A percentile compares a stretch with the other conserved stretches of the same genome.
These are phyloP conservation scores for Trametes sp. DNA, from an alignment of 1,284 basidiomycete genomes.

Conservation along the genomic window DNA sequence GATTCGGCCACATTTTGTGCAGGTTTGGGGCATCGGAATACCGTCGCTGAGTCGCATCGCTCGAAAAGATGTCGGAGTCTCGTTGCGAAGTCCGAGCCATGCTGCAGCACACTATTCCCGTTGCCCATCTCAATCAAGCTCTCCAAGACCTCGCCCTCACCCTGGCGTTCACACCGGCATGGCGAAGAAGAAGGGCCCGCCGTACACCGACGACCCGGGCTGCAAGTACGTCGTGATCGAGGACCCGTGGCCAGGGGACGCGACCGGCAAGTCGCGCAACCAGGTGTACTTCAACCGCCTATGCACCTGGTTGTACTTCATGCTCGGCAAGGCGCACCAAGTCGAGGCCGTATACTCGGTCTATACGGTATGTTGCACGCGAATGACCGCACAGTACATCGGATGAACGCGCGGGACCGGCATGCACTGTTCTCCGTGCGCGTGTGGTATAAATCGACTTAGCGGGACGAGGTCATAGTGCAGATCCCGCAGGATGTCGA, in stretches of 20 bases:
- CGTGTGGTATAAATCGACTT: no score
- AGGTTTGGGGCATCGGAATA: no score
- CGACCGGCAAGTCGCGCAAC: constrained; percentile 29
- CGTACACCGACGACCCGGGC: constrained; percentile 40
- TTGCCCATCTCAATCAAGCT: no score
- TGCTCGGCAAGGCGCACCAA: constrained; percentile 33
- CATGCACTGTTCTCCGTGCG: no score
- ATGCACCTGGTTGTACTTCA: constrained; percentile 40
- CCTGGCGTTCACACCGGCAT: no score
- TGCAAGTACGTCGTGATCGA: constrained; percentile 42
- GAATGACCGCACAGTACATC: constrained; percentile 3
- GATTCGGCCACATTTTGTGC: no score
- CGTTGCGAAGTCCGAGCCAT: constrained; percentile 7
- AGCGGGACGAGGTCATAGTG: constrained; percentile 41
- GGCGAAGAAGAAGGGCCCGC: constrained; percentile 36
- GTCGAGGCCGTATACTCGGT: constrained; percentile 33
- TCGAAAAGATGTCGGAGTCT: constrained; percentile 3
- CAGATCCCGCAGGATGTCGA: constrained; percentile 35
- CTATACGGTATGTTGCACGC: constrained; percentile 36
- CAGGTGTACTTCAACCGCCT: constrained; percentile 34
- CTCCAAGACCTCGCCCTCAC: no score
- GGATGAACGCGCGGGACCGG: not conserved
- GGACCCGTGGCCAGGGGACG: constrained; percentile 40
- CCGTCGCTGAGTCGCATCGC: not conserved
- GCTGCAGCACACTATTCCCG: not conserved